Evolutionary conservation across 2,329 filamentous ascomycete genomes (phyloP).

Genomic region (Trichophyton verrucosum): DNA sequence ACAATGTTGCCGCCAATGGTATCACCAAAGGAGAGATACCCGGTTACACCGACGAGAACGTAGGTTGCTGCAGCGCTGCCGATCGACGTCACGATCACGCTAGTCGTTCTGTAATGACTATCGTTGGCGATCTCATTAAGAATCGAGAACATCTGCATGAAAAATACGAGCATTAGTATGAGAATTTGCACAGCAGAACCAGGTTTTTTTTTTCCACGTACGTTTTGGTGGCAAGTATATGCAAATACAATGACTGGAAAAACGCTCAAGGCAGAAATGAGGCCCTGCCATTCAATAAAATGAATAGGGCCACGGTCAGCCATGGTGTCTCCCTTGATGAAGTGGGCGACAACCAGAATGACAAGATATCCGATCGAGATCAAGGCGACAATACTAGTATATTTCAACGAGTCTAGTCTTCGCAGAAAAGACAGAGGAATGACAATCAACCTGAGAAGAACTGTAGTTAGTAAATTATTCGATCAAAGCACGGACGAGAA

Average conservation of each 20-base stretch:
- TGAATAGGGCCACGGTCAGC: constrained; percentile 62
- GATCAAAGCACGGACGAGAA: not conserved
- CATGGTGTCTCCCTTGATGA: constrained; percentile 61
- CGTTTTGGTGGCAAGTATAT: constrained; percentile 98
- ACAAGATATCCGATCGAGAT: constrained; percentile 91
- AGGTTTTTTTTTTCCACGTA: constrained; percentile 31
- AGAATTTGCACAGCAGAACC: not conserved
- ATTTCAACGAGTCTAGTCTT: constrained; percentile 88
- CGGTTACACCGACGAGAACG: constrained; percentile 81
- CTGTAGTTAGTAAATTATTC: constrained; percentile 4
- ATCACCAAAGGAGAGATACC: constrained; percentile 90
- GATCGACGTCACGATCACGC: constrained; percentile 71
- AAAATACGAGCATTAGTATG: not conserved
- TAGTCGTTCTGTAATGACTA: constrained; percentile 62
- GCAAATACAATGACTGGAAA: constrained; percentile 95
- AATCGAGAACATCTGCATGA: constrained; percentile 87
- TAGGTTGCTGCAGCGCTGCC: constrained; percentile 81
- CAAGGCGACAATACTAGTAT: constrained; percentile 83
- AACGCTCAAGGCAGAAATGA: constrained; percentile 66
- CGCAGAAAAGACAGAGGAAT: constrained; percentile 89
- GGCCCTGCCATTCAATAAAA: constrained; percentile 64
- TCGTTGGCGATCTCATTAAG: constrained; percentile 87
- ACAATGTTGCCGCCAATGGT: constrained; percentile 86
- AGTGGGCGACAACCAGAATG: constrained; percentile 86
- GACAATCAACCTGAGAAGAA: constrained; percentile 57